These are phyloP conservation scores for Calocybe gangraenosa DNA, from an alignment of 768 basidiomycete genomes.

Conservation along the genomic window DNA sequence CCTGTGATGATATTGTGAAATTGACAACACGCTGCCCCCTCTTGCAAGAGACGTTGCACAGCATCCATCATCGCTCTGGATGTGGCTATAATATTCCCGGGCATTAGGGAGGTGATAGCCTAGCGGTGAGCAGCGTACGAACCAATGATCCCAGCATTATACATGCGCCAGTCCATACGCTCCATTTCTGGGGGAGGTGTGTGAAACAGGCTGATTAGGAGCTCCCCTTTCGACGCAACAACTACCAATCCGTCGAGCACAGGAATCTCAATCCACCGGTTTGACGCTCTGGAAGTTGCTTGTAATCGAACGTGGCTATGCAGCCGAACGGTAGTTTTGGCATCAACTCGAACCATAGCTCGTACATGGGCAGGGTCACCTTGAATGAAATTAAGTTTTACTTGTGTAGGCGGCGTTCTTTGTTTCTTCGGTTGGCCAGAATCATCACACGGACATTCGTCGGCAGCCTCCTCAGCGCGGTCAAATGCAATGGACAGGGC, in stretches of 20 bases:
- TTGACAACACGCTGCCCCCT: slow-evolving; percentile 40
- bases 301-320: slow-evolving; percentile 65
- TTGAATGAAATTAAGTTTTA: slow-evolving; percentile 32
- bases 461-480: slow-evolving; percentile 61
- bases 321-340: slow-evolving; percentile 43
- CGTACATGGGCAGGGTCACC: slow-evolving; percentile 36
- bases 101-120: not conserved
- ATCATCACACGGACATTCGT: slow-evolving; percentile 66
- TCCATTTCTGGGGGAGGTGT: slow-evolving; percentile 58
- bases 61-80: slow-evolving; percentile 66
- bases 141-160: slow-evolving; percentile 59
- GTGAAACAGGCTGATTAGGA: slow-evolving; percentile 50
- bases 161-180: slow-evolving; percentile 61
- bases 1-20: slow-evolving; percentile 48
- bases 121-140: slow-evolving; percentile 12
- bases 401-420: slow-evolving; percentile 36
- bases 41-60: slow-evolving; percentile 39
- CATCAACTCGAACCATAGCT: slow-evolving; percentile 55
- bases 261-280: slow-evolving; percentile 39
- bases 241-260: slow-evolving; percentile 61
- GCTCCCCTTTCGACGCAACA: slow-evolving; percentile 46
- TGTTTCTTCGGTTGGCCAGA: slow-evolving; percentile 47
- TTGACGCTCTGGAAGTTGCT: slow-evolving; percentile 51
- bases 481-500: slow-evolving; percentile 58
- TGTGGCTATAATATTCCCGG: slow-evolving; percentile 39